These are phyloP conservation scores for Gremmenia infestans DNA, from an alignment of 2,329 filamentous ascomycete species.

Conservation along the genomic window DNA sequence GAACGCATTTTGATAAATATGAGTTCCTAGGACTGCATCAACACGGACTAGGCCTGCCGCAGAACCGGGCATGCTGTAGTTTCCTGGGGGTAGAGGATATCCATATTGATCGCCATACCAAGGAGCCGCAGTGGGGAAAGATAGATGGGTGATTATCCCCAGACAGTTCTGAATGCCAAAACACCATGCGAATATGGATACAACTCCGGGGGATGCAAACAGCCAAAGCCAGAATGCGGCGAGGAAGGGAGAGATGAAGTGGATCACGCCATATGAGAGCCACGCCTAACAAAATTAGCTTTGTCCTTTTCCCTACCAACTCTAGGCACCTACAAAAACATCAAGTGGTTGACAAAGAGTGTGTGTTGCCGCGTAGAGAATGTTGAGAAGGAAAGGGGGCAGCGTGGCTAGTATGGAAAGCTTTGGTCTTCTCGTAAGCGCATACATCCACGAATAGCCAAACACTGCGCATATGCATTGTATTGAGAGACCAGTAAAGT, in stretches of 20 bases:
- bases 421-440: conserved; percentile 22
- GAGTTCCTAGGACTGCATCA: conserved; percentile 79
- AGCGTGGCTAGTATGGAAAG: conserved; percentile 23
- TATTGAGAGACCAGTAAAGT: conserved; percentile 17
- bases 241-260: conserved; percentile 80
- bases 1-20: conserved; percentile 88
- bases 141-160: conserved; percentile 79
- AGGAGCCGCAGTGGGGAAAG: conserved; percentile 87
- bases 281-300: conserved; percentile 70
- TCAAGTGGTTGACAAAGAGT: conserved; percentile 35
- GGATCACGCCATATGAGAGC: conserved; percentile 89
- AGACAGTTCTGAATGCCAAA: conserved; percentile 91
- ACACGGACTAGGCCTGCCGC: conserved; percentile 84
- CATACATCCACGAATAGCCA: conserved; percentile 27
- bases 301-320: conserved; percentile 35
- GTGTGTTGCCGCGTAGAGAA: conserved; percentile 82
- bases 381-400: conserved; percentile 49
- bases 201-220: conserved; percentile 77
- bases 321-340: conserved; percentile 19
- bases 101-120: conserved; percentile 96
- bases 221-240: conserved; percentile 76
- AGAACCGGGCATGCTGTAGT: conserved; percentile 84
- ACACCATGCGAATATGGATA: conserved; percentile 75
- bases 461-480: conserved; percentile 18
- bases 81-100: conserved; percentile 66